Conservation (phyloP, 2,329 filamentous ascomycete species). For the Thielaviopsis cerberus region DNA sequence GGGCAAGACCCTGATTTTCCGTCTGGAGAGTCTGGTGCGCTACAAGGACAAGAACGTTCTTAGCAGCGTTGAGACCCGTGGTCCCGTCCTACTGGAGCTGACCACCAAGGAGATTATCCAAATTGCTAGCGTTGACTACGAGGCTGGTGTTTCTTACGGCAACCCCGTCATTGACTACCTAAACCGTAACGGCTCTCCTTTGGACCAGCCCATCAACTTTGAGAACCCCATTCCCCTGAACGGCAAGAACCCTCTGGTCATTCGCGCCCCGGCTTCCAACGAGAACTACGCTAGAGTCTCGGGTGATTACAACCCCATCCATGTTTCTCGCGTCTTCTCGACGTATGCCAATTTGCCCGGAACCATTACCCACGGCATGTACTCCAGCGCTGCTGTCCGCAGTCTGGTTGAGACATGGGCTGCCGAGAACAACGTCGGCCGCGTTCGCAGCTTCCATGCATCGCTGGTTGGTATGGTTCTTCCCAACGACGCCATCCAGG, state of each 20-base stretch:
- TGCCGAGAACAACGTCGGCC: constrained; percentile 93
- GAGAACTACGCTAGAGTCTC: constrained; percentile 96
- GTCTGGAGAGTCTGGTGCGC: constrained; percentile 72
- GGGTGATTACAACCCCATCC: constrained; percentile 96
- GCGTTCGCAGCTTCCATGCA: constrained; percentile 92
- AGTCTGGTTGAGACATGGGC: constrained; percentile 97
- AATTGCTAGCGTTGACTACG: constrained; percentile 92
- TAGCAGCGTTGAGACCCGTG: constrained; percentile 77
- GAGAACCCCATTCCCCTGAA: constrained; percentile 93
- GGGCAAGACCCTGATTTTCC: constrained; percentile 88
- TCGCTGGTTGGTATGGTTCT: constrained; percentile 97
- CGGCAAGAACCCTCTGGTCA: constrained; percentile 70
- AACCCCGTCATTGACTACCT: constrained; percentile 97
- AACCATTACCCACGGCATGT: constrained; percentile 98
- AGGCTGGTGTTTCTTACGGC: constrained; percentile 74
- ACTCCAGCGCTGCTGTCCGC: constrained; percentile 88
- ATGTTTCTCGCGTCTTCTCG: constrained; percentile 91
- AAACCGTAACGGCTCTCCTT: constrained; percentile 70
- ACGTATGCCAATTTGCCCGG: constrained; percentile 89
- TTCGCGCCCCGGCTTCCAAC: constrained; percentile 87
- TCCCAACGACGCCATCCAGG: constrained; percentile 84
- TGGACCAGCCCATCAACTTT: constrained; percentile 92
- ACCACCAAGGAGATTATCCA: constrained; percentile 95
- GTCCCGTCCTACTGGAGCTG: constrained; percentile 81
- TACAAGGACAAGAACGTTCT: constrained; percentile 93